phyloP scores from a whole-genome alignment of 1,139 yeast species.

The Lodderomyces theae region DNA sequence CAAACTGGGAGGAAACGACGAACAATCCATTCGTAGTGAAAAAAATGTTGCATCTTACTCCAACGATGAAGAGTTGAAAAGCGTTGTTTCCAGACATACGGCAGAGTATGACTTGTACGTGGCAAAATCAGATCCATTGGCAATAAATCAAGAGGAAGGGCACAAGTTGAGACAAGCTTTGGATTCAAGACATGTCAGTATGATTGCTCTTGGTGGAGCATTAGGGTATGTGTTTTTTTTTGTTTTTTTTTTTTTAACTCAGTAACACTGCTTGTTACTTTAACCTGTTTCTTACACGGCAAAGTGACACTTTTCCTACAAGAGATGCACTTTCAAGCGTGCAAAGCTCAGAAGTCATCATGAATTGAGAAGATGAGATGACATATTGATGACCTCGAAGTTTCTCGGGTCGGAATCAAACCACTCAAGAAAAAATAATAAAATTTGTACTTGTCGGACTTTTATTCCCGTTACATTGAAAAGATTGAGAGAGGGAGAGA shows the following conservation, averaged over 20 bases:
- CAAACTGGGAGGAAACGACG: neutral
- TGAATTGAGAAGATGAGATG: too few relatives aligned
- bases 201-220: constrained; percentile 65
- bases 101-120: constrained; percentile 50
- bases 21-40: neutral
- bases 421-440: too few relatives aligned
- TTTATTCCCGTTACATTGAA: neutral
- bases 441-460: too few relatives aligned
- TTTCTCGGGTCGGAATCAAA: too few relatives aligned
- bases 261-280: too few relatives aligned
- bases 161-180: constrained; percentile 57
- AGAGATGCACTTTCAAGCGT: too few relatives aligned
- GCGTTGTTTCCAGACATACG: constrained; percentile 30
- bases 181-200: constrained; percentile 71
- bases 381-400: too few relatives aligned
- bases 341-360: too few relatives aligned
- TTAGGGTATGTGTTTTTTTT: constrained; percentile 39
- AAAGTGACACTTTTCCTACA: too few relatives aligned
- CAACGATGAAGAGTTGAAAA: constrained; percentile 10
- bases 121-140: constrained; percentile 42
- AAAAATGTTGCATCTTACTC: neutral
- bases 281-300: too few relatives aligned
- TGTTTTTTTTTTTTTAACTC: too few relatives aligned
- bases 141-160: constrained; percentile 41
- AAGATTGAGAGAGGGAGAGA: too few relatives aligned